Base-by-base conservation (phyloP, 1,139 yeast species). In the Scheffersomyces segobiensis region DNA sequence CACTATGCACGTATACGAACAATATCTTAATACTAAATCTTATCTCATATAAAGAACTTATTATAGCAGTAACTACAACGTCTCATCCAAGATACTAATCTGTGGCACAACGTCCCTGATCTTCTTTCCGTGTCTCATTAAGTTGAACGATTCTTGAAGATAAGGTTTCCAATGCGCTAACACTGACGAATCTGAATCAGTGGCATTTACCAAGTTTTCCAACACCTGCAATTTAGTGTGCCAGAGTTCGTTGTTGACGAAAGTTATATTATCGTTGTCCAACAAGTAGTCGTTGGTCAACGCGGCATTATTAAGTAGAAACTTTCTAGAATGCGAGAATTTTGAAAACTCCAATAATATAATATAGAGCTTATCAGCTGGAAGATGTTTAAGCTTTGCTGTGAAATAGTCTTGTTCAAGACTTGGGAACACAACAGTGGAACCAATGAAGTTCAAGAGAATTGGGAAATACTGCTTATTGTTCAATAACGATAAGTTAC, bases 41-140 rank as follows among this genome's bases (percentile, higher is more conserved):
- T 32, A 32, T 12, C 42, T 32, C 42, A 32, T 32, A 32, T 12
- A 32, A 32, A 22, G 3, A 4, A 6, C 32, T 24, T 4, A 24
- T 24, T 14, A 47, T 47, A 14, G 10, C 49, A 47, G 24, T 14
- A 20, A 48, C 24, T 59, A 67, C 24, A 53, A 64, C 2, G 75
- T 60, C 55, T 68, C 71, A 62, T 75, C 77, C 54, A 64, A 59
- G 3, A 76, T 64, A 49, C 70, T 79, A 17, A 77, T 80, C 56
- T 63, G 65, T 0, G 78, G 73, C 22, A 59, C 64, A 7, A 72
- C 62, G 50, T 65, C 62, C 49, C 67, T 64, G 6, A 73, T 59
- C 46, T 63, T 65, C 52, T 73, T 69, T 1, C 81, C 82, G 61
- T 71, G 67, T 53, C 68, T 69, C 78, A 78, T 74, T 50, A 67